phyloP scores from a whole-genome alignment of 192 early-diverging fungal genomes.

The Geranomyces variabilis region DNA sequence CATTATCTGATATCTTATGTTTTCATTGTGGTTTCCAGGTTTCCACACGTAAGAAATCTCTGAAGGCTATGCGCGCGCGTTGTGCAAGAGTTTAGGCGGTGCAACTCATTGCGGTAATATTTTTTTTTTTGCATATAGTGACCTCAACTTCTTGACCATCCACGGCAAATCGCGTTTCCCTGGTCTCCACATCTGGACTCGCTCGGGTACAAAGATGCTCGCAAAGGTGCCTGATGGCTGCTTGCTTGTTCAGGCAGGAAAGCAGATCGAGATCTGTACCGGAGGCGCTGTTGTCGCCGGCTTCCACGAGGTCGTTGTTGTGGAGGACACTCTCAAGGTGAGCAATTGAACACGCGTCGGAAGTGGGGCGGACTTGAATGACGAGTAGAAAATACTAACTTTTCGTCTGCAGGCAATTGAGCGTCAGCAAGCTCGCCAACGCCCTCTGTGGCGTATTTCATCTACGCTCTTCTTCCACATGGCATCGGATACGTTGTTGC shows the following conservation, averaged over 20 bases:
- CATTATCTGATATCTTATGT: too few species aligned
- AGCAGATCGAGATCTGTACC: slow-evolving; percentile 72
- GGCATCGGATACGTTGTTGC: slow-evolving; percentile 63
- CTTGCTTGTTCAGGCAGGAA: slow-evolving; percentile 58
- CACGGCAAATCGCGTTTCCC: slow-evolving; percentile 77
- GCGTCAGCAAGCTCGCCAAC: slow-evolving; percentile 47
- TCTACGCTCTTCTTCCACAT: slow-evolving; percentile 76
- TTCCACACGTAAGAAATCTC: slow-evolving; percentile 47
- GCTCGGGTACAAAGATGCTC: slow-evolving; percentile 57
- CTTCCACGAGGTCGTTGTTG: slow-evolving; percentile 74
- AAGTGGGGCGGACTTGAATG: too few species aligned
- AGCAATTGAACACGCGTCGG: too few species aligned
- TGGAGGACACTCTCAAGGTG: slow-evolving; percentile 54
- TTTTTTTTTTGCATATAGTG: slow-evolving; percentile 28
- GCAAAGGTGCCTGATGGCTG: slow-evolving; percentile 71
- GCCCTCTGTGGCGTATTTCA: slow-evolving; percentile 73
- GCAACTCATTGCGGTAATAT: too few species aligned
- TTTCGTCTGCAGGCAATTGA: slow-evolving; percentile 60
- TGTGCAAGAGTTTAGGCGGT: too few species aligned
- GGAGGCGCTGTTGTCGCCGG: slow-evolving; percentile 67
- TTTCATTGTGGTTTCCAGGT: too few species aligned
- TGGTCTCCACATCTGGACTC: slow-evolving; percentile 74
- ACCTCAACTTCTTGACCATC: slow-evolving; percentile 71
- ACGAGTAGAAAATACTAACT: too few species aligned
- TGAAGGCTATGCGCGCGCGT: too few species aligned